Base-by-base conservation (phyloP, 176 grass and related monocot genomes). In the Musa itinerans region DNA sequence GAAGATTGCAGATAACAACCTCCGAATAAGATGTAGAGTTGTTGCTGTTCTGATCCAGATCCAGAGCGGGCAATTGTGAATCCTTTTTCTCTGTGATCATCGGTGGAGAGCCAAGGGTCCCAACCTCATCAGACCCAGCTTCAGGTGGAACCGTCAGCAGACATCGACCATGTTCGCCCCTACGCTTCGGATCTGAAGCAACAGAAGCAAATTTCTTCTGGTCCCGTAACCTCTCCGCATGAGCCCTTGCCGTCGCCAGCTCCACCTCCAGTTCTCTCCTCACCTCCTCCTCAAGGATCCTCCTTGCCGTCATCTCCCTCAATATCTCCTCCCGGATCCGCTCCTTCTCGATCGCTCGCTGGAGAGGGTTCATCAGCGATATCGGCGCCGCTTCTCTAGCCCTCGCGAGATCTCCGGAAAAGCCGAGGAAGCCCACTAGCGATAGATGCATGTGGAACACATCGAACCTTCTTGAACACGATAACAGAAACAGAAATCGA, bases 221-320 rank as follows among this genome's bases (percentile, higher is more conserved):
- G 22, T 65, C 57, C 19, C 25, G 34, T 43, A 43, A 43, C 34
- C 34, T 43, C 65, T 66, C 17, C 68, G 68, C 72, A 53, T 64
- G 17, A 71, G 19, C 10, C 48, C 69, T 52, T 27, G 34, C 16
- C 14, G 20, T 63, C 61, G 2, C 61, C 61, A 63, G 53, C 13
- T 84, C 71, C 82, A 75, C 69, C 51, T 55, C 69, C 50, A 84
- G 50, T 54, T 80, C 71, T 77, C 59, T 50, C 63, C 77, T 78
- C 61, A 84, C 83, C 71, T 84, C 76, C 25, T 49, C 48, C 65
- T 75, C 83, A 19, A 84, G 68, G 21, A 85, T 65, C 72, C 72
- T 72, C 65, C 78, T 64, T 66, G 63, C 68, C 73, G 81, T 80
- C 83, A 80, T 81, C 73, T 65, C 54, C 3, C 51, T 74, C 52